Percentiles rank a stretch among this genome's conserved stretches.
Conservation (phyloP, 495 filamentous ascomycete species). For the Neurospora sp. region DNA sequence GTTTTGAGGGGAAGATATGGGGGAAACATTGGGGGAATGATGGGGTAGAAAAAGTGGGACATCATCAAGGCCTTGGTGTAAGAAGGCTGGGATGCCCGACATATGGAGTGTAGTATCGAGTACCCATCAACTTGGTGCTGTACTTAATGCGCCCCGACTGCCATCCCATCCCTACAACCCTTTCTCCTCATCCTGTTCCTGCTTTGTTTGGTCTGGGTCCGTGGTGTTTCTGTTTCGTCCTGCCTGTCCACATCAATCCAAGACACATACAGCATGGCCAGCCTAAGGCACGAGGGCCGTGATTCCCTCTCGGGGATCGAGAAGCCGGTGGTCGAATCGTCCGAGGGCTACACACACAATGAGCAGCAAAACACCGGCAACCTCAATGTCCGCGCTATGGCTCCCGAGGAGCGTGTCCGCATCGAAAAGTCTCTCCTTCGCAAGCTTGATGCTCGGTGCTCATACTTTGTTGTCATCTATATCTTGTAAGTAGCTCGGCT, state of each 20-base stretch:
- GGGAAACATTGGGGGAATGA: neutral
- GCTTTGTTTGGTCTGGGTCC: neutral
- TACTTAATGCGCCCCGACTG: neutral
- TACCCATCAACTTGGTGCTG: neutral
- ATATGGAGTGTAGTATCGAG: neutral
- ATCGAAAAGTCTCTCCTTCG: slow-evolving; percentile 32
- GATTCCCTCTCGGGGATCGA: neutral
- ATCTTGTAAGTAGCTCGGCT: slow-evolving; percentile 36
- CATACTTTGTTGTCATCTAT: slow-evolving; percentile 44
- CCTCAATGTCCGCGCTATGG: slow-evolving; percentile 16
- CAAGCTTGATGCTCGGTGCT: slow-evolving; percentile 34
- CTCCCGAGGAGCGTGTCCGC: slow-evolving; percentile 21
- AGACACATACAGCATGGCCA: neutral
- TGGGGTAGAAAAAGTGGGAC: neutral
- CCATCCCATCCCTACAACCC: neutral
- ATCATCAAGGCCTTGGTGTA: neutral
- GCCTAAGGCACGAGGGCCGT: neutral
- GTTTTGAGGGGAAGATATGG: neutral
- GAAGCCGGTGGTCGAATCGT: neutral
- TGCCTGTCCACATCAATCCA: neutral
- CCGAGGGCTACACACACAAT: neutral
- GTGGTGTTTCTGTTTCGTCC: neutral
- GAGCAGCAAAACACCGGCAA: neutral
- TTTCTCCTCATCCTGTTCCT: neutral
- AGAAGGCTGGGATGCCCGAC: neutral